phyloP scores from a whole-genome alignment of 169 alveolate species.

The Cryptosporidium tyzzeri region DNA sequence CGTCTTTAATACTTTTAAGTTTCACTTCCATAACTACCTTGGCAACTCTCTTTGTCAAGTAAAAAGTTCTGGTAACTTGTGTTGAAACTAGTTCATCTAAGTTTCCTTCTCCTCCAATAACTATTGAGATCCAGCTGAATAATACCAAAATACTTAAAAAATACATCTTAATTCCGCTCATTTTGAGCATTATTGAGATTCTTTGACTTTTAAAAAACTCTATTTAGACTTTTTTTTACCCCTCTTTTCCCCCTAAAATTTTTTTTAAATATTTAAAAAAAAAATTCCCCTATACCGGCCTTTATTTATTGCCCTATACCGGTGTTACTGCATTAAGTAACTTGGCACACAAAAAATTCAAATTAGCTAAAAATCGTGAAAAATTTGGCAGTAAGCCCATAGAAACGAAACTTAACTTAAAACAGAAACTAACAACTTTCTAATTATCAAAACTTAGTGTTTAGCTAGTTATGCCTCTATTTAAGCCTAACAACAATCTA shows the following conservation, averaged over 20 bases:
- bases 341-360: neutral
- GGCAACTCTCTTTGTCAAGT: constrained; percentile 63
- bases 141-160: constrained; percentile 2
- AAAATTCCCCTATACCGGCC: constrained; percentile 14
- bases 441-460: constrained; percentile 1
- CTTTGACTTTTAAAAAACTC: constrained; percentile 13
- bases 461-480: constrained; percentile 19
- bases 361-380: neutral
- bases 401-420: neutral
- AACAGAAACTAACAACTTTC: neutral
- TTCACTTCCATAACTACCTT: constrained; percentile 36
- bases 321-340: constrained; percentile 12
- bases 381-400: too few species aligned
- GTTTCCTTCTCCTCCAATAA: neutral
- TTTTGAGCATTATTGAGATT: constrained; percentile 12
- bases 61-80: constrained; percentile 56
- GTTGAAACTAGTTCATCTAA: constrained; percentile 23
- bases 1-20: constrained; percentile 21
- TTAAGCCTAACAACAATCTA: constrained; percentile 5
- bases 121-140: constrained; percentile 4
- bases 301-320: constrained; percentile 3
- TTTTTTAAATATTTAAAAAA: neutral
- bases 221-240: constrained; percentile 8
- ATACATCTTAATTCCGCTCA: constrained; percentile 11
- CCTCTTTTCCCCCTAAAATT: neutral